Base-by-base conservation (phyloP, 2,329 filamentous ascomycete species). In the Xylaria polymorpha region DNA sequence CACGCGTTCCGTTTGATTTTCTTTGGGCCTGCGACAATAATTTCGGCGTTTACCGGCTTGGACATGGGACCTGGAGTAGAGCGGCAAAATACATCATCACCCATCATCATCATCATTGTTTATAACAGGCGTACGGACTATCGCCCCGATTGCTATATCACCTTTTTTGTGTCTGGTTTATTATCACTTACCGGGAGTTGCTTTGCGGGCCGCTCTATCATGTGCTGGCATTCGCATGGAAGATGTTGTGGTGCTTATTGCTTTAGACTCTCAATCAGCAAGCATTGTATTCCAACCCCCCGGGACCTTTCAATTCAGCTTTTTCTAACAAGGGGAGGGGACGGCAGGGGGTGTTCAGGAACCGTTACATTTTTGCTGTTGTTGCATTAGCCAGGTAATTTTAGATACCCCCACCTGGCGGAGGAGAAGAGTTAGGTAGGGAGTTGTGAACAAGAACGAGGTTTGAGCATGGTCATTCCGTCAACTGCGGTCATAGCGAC, bases 381-480 rank as follows among this genome's bases (percentile, higher is more conserved):
- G 61, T 55, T 59, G 63, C 59, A 72, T 72, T 66, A 69, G 70
- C 72, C 72, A 74, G 74, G 74, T 75, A 69, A 75, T 76, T 73
- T 68, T 68, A 75, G 73, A 77, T 76, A 76, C 75, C 73, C 73
- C 75, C 72, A 70, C 69, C 74, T 73, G 59, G 70, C 72, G 70
- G 72, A 66, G 63, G 57, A 64, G 63, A 55, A 53, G 55, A 64
- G 41, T 29, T 61, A 56, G 50, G 51, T 67, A 68, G 70, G 60
- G 62, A 64, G 63, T 62, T 64, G 35, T 61, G 46, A 64, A 69
- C 46, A 71, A 58, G 32, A n/a, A 53, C 32, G 59, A 64, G 22
- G 61, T 48, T 41, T 32, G 4, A 51, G 48, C 32, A 39, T 22
- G 22, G 37, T 48, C 37, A 39, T 35, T 18, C 32, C 48, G 22